Percentiles rank a stretch among this genome's conserved stretches.
phyloP scores from a whole-genome alignment of 2,329 filamentous ascomycete species.

The Aspergillus fumigatiaffinis region DNA sequence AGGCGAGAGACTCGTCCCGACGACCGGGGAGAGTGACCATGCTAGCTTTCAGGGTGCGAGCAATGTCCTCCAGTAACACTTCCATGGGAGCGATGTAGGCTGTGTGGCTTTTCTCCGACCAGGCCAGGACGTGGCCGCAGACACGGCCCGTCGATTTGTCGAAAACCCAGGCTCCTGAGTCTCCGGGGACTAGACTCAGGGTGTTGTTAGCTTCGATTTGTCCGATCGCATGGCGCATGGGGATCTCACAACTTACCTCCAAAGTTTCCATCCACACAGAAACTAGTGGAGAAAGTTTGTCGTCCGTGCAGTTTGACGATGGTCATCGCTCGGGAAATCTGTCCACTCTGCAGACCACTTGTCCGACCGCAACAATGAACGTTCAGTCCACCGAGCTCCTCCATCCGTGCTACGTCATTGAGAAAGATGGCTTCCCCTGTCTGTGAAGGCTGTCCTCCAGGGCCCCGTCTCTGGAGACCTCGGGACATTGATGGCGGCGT shows the following conservation, averaged over 20 bases:
- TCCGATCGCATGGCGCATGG: not conserved
- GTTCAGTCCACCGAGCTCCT: slow-evolving; percentile 64
- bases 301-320: slow-evolving; percentile 86
- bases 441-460: slow-evolving; percentile 48
- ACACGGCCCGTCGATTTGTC: slow-evolving; percentile 73
- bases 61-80: slow-evolving; percentile 79
- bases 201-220: slow-evolving; percentile 13
- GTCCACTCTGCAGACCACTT: slow-evolving; percentile 74
- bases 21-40: slow-evolving; percentile 67
- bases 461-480: slow-evolving; percentile 40
- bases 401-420: slow-evolving; percentile 54
- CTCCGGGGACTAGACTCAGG: slow-evolving; percentile 63
- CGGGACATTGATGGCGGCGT: slow-evolving; percentile 8
- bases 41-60: slow-evolving; percentile 66
- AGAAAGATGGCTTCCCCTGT: slow-evolving; percentile 42
- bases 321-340: slow-evolving; percentile 72
- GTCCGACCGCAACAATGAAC: slow-evolving; percentile 90
- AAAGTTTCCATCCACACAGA: slow-evolving; percentile 59
- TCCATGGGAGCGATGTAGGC: slow-evolving; percentile 97
- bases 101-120: slow-evolving; percentile 72
- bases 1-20: slow-evolving; percentile 25
- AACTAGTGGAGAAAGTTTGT: slow-evolving; percentile 70
- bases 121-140: slow-evolving; percentile 86
- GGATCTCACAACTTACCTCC: slow-evolving; percentile 42
- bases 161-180: slow-evolving; percentile 90